Evolutionary conservation across 2,329 filamentous ascomycete genomes (phyloP).

Genomic region (Phialemoniopsis sp.): DNA sequence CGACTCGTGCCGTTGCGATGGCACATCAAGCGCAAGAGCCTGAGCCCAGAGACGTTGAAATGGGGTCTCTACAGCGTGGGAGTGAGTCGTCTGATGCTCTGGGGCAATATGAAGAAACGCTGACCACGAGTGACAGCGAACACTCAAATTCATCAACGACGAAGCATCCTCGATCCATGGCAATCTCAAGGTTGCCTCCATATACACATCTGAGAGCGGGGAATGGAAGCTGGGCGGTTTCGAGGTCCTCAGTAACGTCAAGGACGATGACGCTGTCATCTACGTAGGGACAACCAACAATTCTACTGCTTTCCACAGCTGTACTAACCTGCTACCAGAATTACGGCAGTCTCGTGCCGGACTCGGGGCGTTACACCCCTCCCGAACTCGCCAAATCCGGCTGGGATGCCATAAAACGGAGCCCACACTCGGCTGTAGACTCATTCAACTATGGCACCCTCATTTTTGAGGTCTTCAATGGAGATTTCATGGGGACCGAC

Average conservation of each 20-base stretch:
- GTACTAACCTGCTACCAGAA: conserved; percentile 44
- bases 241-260: conserved; percentile 89
- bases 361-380: conserved; percentile 77
- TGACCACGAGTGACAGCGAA: conserved; percentile 54
- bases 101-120: too few relatives aligned
- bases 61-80: conserved; percentile 90
- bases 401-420: conserved; percentile 88
- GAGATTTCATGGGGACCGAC: conserved; percentile 69
- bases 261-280: conserved; percentile 91
- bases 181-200: conserved; percentile 75
- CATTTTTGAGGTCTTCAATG: conserved; percentile 90
- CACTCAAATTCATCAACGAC: conserved; percentile 91
- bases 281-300: conserved; percentile 52
- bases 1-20: conserved; percentile 81
- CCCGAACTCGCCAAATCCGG: conserved; percentile 82
- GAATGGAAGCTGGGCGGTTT: conserved; percentile 98
- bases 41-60: conserved; percentile 90
- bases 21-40: conserved; percentile 83
- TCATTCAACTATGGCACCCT: conserved; percentile 82
- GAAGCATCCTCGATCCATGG: conserved; percentile 92
- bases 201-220: conserved; percentile 92
- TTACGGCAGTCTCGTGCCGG: conserved; percentile 82
- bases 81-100: conserved; percentile 36
- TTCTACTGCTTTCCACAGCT: neutral
- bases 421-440: conserved; percentile 77